Evolutionary conservation across 306 rosid species (phyloP).

Genomic region (Cucumis cinereus): DNA sequence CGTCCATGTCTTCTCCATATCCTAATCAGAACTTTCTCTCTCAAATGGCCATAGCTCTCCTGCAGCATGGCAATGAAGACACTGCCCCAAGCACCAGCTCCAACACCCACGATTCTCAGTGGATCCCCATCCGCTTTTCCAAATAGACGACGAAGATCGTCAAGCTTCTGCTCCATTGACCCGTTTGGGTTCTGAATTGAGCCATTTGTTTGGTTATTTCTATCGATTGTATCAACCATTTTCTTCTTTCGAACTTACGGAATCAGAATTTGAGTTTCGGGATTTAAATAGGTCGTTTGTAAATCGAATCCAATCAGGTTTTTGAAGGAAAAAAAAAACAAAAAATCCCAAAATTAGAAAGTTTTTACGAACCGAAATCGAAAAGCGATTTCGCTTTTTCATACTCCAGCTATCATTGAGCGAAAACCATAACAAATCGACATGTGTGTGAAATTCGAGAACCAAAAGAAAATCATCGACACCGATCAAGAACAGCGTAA

Average conservation of each 20-base stretch:
- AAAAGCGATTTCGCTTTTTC: neutral
- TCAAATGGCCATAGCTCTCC: slow-evolving; percentile 60
- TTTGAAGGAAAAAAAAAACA: neutral
- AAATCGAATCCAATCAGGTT: neutral
- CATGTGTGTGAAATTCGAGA: neutral
- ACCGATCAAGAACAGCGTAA: neutral
- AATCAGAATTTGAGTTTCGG: neutral
- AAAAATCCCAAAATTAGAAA: neutral
- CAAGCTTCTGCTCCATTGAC: slow-evolving; percentile 61
- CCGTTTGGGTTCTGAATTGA: slow-evolving; percentile 32
- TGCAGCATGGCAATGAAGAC: slow-evolving; percentile 84
- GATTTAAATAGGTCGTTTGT: neutral
- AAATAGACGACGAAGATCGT: slow-evolving; percentile 50
- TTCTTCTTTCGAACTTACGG: slow-evolving; percentile 19
- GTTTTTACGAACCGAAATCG: neutral
- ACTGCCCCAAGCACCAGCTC: slow-evolving; percentile 99
- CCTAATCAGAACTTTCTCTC: slow-evolving; percentile 63
- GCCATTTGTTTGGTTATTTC: slow-evolving; percentile 22
- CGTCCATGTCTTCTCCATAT: slow-evolving; percentile 87
- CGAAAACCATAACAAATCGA: neutral
- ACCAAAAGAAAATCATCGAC: neutral
- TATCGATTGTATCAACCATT: slow-evolving; percentile 32
- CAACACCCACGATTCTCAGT: slow-evolving; percentile 72
- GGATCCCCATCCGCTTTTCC: slow-evolving; percentile 87
- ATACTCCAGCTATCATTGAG: neutral